Percentiles rank a stretch among this genome's conserved stretches.
These are phyloP conservation scores for Backusella psychrophila DNA, from an alignment of 192 early-diverging fungal species.

Conservation along the genomic window DNA sequence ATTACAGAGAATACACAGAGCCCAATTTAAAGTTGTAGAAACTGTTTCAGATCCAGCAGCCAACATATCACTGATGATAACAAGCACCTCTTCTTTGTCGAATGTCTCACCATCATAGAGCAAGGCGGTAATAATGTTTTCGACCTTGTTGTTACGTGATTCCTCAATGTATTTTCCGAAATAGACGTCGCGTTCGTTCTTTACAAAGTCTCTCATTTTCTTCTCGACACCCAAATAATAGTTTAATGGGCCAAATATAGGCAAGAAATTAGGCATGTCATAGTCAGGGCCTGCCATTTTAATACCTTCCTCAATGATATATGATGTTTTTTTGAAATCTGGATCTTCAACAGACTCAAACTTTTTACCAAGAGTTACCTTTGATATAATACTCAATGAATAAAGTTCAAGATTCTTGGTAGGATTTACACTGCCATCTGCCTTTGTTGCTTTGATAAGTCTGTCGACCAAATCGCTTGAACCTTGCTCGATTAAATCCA, in stretches of 20 bases:
- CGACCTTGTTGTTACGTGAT: neutral
- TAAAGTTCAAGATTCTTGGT: neutral
- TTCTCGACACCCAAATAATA: neutral
- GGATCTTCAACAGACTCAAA: constrained; percentile 2
- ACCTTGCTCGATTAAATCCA: neutral
- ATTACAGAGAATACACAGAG: constrained; percentile 3
- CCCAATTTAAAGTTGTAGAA: constrained; percentile 16
- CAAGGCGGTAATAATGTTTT: neutral
- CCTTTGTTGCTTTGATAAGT: neutral
- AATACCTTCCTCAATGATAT: neutral
- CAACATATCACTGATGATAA: constrained; percentile 1
- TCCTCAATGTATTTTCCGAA: neutral
- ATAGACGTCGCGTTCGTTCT: neutral
- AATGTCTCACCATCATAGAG: neutral
- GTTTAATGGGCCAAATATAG: neutral
- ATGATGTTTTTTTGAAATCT: neutral
- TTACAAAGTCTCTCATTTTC: neutral
- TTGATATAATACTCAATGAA: constrained; percentile 5
- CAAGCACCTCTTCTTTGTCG: neutral
- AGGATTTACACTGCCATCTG: constrained; percentile 3
- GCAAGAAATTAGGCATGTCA: constrained; percentile 4
- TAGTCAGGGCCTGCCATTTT: neutral
- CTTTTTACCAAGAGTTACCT: neutral
- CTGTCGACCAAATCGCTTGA: neutral
- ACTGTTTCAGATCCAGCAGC: constrained; percentile 6